Evolutionary conservation across 1,284 basidiomycete genomes (phyloP).

Genomic region (Leccinum fallax): DNA sequence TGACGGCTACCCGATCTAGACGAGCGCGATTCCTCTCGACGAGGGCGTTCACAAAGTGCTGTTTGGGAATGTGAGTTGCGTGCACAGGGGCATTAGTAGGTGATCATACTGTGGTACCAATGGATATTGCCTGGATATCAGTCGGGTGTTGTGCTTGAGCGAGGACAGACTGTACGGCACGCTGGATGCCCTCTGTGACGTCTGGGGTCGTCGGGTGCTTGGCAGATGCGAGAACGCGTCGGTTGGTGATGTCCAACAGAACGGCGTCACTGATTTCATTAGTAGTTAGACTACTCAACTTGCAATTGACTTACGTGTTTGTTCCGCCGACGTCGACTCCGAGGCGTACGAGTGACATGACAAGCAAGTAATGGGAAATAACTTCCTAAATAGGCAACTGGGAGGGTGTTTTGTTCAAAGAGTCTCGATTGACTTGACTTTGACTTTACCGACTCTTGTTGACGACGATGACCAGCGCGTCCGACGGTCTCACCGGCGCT

Average conservation of each 20-base stretch:
- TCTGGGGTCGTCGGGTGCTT: slow-evolving; percentile 41
- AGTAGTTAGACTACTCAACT: not conserved
- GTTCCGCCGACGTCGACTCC: slow-evolving; percentile 44
- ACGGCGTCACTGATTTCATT: slow-evolving; percentile 36
- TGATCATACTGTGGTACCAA: slow-evolving; percentile 39
- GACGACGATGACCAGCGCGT: slow-evolving; percentile 33
- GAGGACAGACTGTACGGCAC: slow-evolving; percentile 36
- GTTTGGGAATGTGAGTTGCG: not conserved
- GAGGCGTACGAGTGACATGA: slow-evolving; percentile 18
- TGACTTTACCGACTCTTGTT: not conserved
- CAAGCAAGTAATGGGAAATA: slow-evolving; percentile 19
- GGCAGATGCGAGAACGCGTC: slow-evolving; percentile 34
- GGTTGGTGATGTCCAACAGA: slow-evolving; percentile 29
- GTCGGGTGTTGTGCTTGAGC: slow-evolving; percentile 20
- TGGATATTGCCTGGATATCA: slow-evolving; percentile 37
- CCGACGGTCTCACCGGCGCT: slow-evolving; percentile 28
- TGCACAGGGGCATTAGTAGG: accelerated
- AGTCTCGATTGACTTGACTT: not conserved
- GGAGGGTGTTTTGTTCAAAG: slow-evolving; percentile 11
- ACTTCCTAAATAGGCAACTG: slow-evolving; percentile 12
- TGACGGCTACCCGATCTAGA: slow-evolving; percentile 53
- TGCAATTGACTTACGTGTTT: slow-evolving; percentile 31
- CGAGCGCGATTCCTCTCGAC: slow-evolving; percentile 49
- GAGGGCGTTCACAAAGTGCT: slow-evolving; percentile 57
- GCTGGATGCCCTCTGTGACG: slow-evolving; percentile 39